phyloP scores from a whole-genome alignment of 192 early-diverging fungal species.

The Coemansia aciculifera region DNA sequence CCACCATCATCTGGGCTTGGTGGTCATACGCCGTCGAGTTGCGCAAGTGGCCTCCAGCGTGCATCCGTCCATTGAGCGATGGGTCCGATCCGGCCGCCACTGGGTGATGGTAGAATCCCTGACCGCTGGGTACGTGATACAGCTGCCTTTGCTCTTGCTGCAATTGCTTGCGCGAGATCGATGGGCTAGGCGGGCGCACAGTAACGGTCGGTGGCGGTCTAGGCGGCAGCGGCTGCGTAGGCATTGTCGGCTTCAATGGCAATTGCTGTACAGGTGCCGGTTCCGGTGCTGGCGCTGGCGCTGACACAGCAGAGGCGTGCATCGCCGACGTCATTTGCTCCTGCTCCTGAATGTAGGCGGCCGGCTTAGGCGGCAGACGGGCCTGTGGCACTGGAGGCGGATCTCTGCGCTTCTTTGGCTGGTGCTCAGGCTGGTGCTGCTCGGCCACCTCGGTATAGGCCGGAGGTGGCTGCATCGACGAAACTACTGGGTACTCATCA shows the following conservation, averaged over 20 bases:
- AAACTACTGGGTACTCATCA: slow-evolving; percentile 12
- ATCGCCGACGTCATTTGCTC: slow-evolving; percentile 4
- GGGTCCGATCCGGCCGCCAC: slow-evolving; percentile 47
- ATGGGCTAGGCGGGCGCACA: background rate
- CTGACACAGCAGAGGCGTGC: background rate
- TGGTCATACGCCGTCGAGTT: slow-evolving; percentile 27
- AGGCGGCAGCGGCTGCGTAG: slow-evolving; percentile 7
- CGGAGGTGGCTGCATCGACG: background rate
- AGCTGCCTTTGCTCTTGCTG: slow-evolving; percentile 21
- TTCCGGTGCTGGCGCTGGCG: slow-evolving; percentile 14
- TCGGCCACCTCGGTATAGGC: background rate
- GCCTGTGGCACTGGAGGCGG: slow-evolving; percentile 19
- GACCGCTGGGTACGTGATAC: slow-evolving; percentile 12
- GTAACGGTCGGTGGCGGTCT: slow-evolving; percentile 2
- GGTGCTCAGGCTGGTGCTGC: slow-evolving; percentile 3
- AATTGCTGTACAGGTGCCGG: background rate
- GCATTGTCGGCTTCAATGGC: background rate
- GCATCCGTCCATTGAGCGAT: slow-evolving; percentile 48
- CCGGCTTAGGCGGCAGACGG: slow-evolving; percentile 26
- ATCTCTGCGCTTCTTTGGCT: slow-evolving; percentile 11
- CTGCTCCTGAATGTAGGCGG: slow-evolving; percentile 16
- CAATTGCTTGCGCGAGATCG: slow-evolving; percentile 3
- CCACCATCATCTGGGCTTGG: slow-evolving; percentile 2
- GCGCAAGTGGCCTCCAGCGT: slow-evolving; percentile 40
- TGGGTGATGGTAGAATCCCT: slow-evolving; percentile 34